phyloP scores from a whole-genome alignment of 306 rosid genomes.

The Cucumis hystrix region DNA sequence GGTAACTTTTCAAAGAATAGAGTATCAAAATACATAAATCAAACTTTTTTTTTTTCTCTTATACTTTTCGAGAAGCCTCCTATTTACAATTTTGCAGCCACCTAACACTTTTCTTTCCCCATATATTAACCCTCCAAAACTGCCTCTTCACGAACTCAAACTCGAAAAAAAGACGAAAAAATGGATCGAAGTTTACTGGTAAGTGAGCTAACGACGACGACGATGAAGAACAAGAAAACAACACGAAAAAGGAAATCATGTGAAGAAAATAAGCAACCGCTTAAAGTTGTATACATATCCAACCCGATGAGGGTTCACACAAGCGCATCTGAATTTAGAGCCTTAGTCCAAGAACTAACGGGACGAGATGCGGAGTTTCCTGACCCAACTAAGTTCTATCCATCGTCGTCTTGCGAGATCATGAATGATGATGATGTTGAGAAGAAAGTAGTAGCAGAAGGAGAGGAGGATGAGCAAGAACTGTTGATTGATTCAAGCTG shows the following conservation, averaged over 20 bases:
- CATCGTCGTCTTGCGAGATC: background rate
- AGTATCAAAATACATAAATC: no score
- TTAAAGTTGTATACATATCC: conserved; percentile 69
- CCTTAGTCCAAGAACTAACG: conserved; percentile 69
- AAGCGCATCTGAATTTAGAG: conserved; percentile 58
- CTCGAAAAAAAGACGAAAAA: background rate
- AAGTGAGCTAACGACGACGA: background rate
- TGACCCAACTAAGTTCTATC: conserved; percentile 25
- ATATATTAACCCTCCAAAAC: background rate
- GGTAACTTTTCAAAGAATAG: no score
- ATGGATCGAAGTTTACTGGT: background rate
- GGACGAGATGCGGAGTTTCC: conserved; percentile 60
- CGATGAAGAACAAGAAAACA: background rate
- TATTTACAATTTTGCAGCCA: background rate
- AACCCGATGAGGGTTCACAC: conserved; percentile 67
- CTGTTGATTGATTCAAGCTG: no score
- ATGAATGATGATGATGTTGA: no score
- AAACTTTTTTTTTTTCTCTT: no score
- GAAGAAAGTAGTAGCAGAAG: no score
- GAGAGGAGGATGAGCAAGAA: no score
- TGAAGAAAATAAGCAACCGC: conserved; percentile 13
- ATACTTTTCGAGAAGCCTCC: background rate
- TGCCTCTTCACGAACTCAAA: background rate
- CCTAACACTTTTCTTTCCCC: background rate
- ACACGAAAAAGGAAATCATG: conserved; percentile 9